A percentile compares a stretch with the other conserved stretches of the same genome.
Evolutionary conservation across 768 basidiomycete species (phyloP).

Genomic region (Suillus decipiens): DNA sequence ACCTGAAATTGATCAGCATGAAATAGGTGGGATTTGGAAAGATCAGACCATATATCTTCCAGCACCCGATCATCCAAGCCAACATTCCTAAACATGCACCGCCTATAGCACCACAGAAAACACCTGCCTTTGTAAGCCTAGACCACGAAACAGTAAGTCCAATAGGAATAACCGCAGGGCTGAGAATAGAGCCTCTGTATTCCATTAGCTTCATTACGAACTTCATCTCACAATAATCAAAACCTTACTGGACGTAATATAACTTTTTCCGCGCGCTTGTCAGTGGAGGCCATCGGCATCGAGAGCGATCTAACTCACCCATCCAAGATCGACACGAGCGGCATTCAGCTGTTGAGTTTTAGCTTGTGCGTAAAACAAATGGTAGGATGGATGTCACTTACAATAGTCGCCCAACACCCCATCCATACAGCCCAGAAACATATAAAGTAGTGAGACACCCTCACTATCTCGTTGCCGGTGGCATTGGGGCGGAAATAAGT

Average conservation of each 20-base stretch:
- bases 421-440: slow-evolving; percentile 47
- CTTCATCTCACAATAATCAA: background rate
- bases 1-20: slow-evolving; percentile 22
- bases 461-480: slow-evolving; percentile 41
- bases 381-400: slow-evolving; percentile 16
- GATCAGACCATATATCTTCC: slow-evolving; percentile 46
- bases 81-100: slow-evolving; percentile 46
- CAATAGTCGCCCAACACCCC: slow-evolving; percentile 44
- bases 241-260: slow-evolving; percentile 48
- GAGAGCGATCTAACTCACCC: slow-evolving; percentile 33
- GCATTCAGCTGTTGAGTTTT: slow-evolving; percentile 39
- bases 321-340: slow-evolving; percentile 47
- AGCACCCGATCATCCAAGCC: slow-evolving; percentile 54
- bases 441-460: slow-evolving; percentile 40
- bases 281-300: slow-evolving; percentile 2
- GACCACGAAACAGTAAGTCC: slow-evolving; percentile 48
- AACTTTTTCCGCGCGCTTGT: slow-evolving; percentile 25
- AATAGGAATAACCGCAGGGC: slow-evolving; percentile 53
- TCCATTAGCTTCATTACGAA: background rate
- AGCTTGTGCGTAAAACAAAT: background rate
- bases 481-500: slow-evolving; percentile 41
- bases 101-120: slow-evolving; percentile 41
- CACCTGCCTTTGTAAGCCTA: slow-evolving; percentile 42
- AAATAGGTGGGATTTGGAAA: background rate
- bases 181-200: slow-evolving; percentile 47